Evolutionary conservation across 2,329 filamentous ascomycete genomes (phyloP), one percentile per base, ranked within the genome.

Genomic region (Lachnellula occidentalis): DNA sequence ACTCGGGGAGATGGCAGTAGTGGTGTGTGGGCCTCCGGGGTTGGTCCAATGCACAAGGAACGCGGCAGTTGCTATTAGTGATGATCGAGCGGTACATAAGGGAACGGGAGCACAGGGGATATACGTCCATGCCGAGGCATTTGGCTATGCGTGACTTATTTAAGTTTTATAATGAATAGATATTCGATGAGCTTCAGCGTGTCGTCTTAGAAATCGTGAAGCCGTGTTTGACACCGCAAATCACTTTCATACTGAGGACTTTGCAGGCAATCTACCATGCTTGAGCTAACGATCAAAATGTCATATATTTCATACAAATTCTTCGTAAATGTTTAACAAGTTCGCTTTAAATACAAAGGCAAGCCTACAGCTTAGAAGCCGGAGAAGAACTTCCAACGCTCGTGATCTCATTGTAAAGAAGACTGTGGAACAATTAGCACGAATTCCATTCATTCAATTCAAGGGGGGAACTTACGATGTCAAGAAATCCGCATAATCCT

Each of bases 401-500:
- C 17, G 89, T 92, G 69, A 95, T 94, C 72, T 94, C 89, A 66
- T 92, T 89, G 74, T 95, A 95, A 49, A 96, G 74, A 63, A 96
- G 74, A 50, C 87, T 94, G 58, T 2, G 22, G n/a, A 42, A 31
- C 31, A 21, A n/a, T 57, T 49, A 59, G 57, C 19, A 36, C 37
- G 21, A 31, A 27, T 31, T 19, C 27, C 34, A 21, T 43, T 12
- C 14, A 11, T 34, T 11, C 27, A 41, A 5, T 22, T 9, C 57
- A 7, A 45, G 47, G 21, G 50, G 45, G 37, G 53, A 50, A 76
- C 86, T 79, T 77, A 90, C 85, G 79, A 78, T 61, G 90, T 96
- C 76, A 99, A 74, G 77, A 97, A 97, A 73, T 99, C 94, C 12
- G 92, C 91, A 72, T 97, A 97, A 64, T 96, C 92, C 78, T 97